phyloP scores from a whole-genome alignment of 1,284 basidiomycete genomes.

The Phellinidium pouzarii region DNA sequence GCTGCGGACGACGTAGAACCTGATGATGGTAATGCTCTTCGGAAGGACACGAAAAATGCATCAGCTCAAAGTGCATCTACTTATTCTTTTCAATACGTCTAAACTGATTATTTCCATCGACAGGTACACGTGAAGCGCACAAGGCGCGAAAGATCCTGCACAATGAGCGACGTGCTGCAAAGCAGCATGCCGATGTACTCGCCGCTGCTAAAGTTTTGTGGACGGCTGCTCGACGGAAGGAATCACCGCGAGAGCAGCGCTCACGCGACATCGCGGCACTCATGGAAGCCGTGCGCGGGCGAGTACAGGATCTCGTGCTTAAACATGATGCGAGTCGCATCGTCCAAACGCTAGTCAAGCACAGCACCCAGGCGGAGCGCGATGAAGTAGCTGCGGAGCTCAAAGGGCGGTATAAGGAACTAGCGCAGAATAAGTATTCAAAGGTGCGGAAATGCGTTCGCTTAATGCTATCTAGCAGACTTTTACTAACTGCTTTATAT shows the following conservation, averaged over 20 bases:
- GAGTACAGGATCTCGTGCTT: constrained; percentile 76
- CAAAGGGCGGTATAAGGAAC: constrained; percentile 68
- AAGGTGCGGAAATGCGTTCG: constrained; percentile 45
- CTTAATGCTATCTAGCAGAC: background rate
- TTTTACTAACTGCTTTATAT: background rate
- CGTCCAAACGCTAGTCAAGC: constrained; percentile 80
- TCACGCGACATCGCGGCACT: constrained; percentile 65
- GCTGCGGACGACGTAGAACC: constrained; percentile 23
- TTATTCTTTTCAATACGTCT: background rate
- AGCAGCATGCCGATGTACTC: constrained; percentile 72
- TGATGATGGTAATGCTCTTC: constrained; percentile 16
- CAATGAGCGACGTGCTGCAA: constrained; percentile 63
- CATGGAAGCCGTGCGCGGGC: constrained; percentile 69
- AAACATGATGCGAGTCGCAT: constrained; percentile 89
- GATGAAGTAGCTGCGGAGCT: constrained; percentile 77
- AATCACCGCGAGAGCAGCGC: constrained; percentile 64
- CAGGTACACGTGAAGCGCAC: constrained; percentile 59
- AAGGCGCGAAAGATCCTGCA: constrained; percentile 57
- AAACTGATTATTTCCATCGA: background rate
- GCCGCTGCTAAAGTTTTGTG: constrained; percentile 72
- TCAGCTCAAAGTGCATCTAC: constrained; percentile 11
- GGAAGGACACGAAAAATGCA: constrained; percentile 53
- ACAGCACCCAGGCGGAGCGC: constrained; percentile 71
- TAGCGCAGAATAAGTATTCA: constrained; percentile 83
- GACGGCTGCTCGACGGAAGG: constrained; percentile 74